Evolutionary conservation across 805 yeast genomes (phyloP).

Genomic region (Kuraishia ogatae): DNA sequence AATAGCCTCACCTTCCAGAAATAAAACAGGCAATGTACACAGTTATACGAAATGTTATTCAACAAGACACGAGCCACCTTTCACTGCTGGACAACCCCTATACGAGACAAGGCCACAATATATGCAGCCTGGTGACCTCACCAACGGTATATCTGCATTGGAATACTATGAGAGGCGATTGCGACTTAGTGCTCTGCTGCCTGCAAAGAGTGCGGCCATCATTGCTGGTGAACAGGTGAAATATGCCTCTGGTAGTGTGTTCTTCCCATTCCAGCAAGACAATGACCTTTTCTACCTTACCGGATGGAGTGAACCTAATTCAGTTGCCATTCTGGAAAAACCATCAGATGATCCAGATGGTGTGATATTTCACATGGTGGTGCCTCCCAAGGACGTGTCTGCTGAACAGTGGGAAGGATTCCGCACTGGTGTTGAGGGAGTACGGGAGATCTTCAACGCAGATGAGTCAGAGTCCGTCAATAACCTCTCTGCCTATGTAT

Average conservation of each 20-base stretch:
- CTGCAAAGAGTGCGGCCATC: slow-evolving; percentile 60
- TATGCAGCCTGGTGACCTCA: slow-evolving; percentile 67
- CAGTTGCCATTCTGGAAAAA: slow-evolving; percentile 60
- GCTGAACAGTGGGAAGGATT: slow-evolving; percentile 95
- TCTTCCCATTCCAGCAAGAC: slow-evolving; percentile 87
- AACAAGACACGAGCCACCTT: slow-evolving; percentile 5
- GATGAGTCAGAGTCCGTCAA: slow-evolving; percentile 56
- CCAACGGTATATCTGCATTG: slow-evolving; percentile 78
- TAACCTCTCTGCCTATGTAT: slow-evolving; percentile 32
- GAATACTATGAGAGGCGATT: slow-evolving; percentile 75
- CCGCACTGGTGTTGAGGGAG: slow-evolving; percentile 82
- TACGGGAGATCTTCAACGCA: slow-evolving; percentile 76
- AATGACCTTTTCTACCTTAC: slow-evolving; percentile 80
- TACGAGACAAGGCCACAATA: slow-evolving; percentile 78
- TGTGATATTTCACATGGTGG: slow-evolving; percentile 65
- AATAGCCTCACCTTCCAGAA: neutral
- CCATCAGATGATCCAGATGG: slow-evolving; percentile 43
- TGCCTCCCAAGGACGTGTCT: slow-evolving; percentile 70
- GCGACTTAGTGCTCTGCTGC: slow-evolving; percentile 46
- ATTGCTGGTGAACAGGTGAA: slow-evolving; percentile 65
- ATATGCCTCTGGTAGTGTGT: slow-evolving; percentile 85
- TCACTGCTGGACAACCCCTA: slow-evolving; percentile 76
- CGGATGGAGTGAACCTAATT: slow-evolving; percentile 89
- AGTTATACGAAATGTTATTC: neutral
- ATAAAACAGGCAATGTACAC: neutral